Conservation (phyloP, 2,329 filamentous ascomycete genomes). For the Leptographium galeiforme region DNA sequence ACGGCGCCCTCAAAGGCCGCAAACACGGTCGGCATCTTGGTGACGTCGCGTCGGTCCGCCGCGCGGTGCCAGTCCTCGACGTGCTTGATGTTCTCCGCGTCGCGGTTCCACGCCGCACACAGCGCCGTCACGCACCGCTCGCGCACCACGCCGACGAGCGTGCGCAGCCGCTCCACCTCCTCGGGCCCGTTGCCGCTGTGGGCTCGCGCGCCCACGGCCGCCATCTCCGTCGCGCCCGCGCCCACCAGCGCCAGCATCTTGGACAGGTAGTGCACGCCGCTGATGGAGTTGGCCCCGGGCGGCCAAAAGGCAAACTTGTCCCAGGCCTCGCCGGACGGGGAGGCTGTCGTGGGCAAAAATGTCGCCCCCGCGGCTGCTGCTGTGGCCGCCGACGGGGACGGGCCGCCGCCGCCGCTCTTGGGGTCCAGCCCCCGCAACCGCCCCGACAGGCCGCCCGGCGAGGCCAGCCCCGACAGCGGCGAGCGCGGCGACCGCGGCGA, state of each 20-base stretch:
- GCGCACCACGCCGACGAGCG: slow-evolving; percentile 62
- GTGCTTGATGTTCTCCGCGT: slow-evolving; percentile 83
- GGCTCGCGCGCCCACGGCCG: slow-evolving; percentile 37
- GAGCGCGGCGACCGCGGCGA: slow-evolving; percentile 58
- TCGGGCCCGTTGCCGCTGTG: slow-evolving; percentile 49
- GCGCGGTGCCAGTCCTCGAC: slow-evolving; percentile 90
- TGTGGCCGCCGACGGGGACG: slow-evolving; percentile 31
- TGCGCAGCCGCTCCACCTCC: slow-evolving; percentile 59
- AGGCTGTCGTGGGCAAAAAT: too few species aligned
- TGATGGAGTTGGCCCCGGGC: slow-evolving; percentile 80
- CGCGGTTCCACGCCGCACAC: slow-evolving; percentile 82
- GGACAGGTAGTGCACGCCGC: slow-evolving; percentile 79
- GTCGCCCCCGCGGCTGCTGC: too few species aligned
- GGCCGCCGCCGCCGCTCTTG: not conserved
- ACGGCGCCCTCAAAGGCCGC: slow-evolving; percentile 73
- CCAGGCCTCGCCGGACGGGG: slow-evolving; percentile 81
- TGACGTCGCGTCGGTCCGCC: slow-evolving; percentile 70
- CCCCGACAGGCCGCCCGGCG: not conserved
- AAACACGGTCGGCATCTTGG: slow-evolving; percentile 80
- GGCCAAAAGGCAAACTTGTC: slow-evolving; percentile 96
- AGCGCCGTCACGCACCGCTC: slow-evolving; percentile 78
- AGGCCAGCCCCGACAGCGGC: slow-evolving; percentile 34
- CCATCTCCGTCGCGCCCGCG: slow-evolving; percentile 77
- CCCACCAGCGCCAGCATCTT: slow-evolving; percentile 73
- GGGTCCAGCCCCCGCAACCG: too few species aligned